A percentile compares a stretch with the other conserved stretches of the same genome.
phyloP scores from a whole-genome alignment of 2,329 filamentous ascomycete species.

The Cucurbitaria berberidis region DNA sequence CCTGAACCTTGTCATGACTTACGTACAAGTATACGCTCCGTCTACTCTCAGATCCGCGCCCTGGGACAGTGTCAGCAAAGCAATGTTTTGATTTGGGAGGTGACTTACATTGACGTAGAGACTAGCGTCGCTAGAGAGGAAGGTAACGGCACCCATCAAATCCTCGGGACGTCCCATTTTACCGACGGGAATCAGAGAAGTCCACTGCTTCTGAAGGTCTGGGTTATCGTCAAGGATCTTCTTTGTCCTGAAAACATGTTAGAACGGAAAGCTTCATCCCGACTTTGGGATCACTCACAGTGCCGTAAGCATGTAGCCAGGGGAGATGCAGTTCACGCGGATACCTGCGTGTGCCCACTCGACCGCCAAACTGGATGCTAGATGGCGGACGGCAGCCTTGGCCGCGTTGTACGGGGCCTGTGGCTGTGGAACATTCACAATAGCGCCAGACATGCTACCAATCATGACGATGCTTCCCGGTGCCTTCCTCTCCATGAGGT shows the following conservation, averaged over 20 bases:
- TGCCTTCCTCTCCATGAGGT: constrained; percentile 81
- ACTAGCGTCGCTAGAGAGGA: constrained; percentile 77
- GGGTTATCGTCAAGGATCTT: constrained; percentile 95
- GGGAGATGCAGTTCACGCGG: constrained; percentile 92
- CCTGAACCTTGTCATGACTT: neutral
- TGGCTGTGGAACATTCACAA: constrained; percentile 94
- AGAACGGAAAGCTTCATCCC: constrained; percentile 6
- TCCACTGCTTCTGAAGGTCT: constrained; percentile 89
- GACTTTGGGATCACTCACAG: constrained; percentile 64
- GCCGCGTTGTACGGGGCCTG: constrained; percentile 92
- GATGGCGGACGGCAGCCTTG: constrained; percentile 89
- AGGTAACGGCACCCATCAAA: constrained; percentile 90
- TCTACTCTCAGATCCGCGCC: constrained; percentile 82
- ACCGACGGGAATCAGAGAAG: constrained; percentile 85
- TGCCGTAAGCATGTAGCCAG: constrained; percentile 95
- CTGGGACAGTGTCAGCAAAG: constrained; percentile 35
- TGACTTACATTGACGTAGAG: constrained; percentile 46
- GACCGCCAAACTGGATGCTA: constrained; percentile 85
- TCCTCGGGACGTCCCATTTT: constrained; percentile 94
- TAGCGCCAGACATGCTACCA: constrained; percentile 90
- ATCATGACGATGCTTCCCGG: constrained; percentile 91
- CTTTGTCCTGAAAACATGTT: constrained; percentile 68
- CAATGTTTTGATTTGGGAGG: neutral
- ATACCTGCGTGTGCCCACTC: constrained; percentile 92
- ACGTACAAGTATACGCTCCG: constrained; percentile 86